Evolutionary conservation across 306 rosid species (phyloP).

Genomic region (Sicyos baderoa): DNA sequence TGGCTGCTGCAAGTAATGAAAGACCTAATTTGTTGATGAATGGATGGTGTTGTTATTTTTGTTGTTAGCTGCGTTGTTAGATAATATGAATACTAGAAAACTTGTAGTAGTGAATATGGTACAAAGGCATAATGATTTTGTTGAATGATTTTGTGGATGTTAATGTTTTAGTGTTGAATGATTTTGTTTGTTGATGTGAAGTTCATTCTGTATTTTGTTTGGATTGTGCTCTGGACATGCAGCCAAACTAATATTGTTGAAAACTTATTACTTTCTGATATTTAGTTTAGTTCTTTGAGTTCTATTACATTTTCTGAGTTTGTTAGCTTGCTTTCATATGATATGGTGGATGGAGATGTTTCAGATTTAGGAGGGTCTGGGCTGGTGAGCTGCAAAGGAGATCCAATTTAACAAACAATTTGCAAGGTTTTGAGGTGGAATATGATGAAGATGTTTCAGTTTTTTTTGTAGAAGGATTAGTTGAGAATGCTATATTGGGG

Average conservation of each 20-base stretch:
- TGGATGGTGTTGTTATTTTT: not conserved
- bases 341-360: too few relatives aligned
- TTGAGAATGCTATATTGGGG: too few relatives aligned
- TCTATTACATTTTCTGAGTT: too few relatives aligned
- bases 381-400: too few relatives aligned
- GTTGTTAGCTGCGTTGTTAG: not conserved
- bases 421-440: too few relatives aligned
- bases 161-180: not conserved
- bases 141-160: slow-evolving; percentile 6
- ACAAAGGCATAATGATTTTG: not conserved
- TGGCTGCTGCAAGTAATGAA: slow-evolving; percentile 41
- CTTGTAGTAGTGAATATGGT: slow-evolving; percentile 13
- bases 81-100: not conserved
- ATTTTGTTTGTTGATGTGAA: not conserved
- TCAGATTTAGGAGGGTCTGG: too few relatives aligned
- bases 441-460: too few relatives aligned
- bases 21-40: not conserved
- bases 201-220: slow-evolving; percentile 10
- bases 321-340: too few relatives aligned
- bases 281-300: slow-evolving; percentile 14
- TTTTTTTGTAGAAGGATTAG: too few relatives aligned
- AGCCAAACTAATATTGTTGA: slow-evolving; percentile 35
- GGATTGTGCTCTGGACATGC: slow-evolving; percentile 23
- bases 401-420: too few relatives aligned
- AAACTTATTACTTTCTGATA: slow-evolving; percentile 36